phyloP scores from a whole-genome alignment of 768 basidiomycete species.

The Lanmaoa pseudosensibilis region DNA sequence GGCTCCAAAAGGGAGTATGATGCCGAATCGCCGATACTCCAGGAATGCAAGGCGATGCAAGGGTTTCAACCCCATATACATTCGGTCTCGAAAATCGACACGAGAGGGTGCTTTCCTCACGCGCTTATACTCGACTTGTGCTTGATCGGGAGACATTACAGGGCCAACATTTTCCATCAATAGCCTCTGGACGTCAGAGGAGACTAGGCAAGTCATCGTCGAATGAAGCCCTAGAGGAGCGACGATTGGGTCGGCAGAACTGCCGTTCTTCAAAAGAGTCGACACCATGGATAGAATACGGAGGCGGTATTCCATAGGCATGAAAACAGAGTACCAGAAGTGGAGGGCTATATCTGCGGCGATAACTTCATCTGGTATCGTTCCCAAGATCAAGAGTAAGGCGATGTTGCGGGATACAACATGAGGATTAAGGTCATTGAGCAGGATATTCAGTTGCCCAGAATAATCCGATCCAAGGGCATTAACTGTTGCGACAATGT shows the following conservation, averaged over 20 bases:
- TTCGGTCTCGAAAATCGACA: conserved; percentile 44
- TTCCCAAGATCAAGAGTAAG: conserved; percentile 43
- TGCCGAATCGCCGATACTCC: conserved; percentile 40
- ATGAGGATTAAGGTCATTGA: conserved; percentile 41
- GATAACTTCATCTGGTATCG: conserved; percentile 28
- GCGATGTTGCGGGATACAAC: conserved; percentile 42
- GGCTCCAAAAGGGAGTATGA: conserved; percentile 52
- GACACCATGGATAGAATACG: conserved; percentile 22
- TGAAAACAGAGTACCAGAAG: conserved; percentile 48
- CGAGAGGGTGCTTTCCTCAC: conserved; percentile 38
- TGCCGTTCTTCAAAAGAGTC: conserved; percentile 10
- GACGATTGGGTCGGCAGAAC: background rate
- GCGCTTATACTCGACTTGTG: conserved; percentile 34
- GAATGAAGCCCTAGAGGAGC: conserved; percentile 15
- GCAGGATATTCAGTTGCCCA: conserved; percentile 39
- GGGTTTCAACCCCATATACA: conserved; percentile 40
- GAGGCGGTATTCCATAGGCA: conserved; percentile 36
- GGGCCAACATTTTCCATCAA: conserved; percentile 17
- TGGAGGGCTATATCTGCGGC: conserved; percentile 48
- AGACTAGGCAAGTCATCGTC: conserved; percentile 16
- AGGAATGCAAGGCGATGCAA: conserved; percentile 46
- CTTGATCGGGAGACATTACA: conserved; percentile 20
- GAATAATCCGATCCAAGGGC: conserved; percentile 40
- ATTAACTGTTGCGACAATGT: conserved; percentile 45
- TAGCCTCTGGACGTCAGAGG: conserved; percentile 6